Evolutionary conservation across 768 basidiomycete genomes (phyloP), one percentile per base, ranked within the genome.

Genomic region (Phanerochaete carnosa): DNA sequence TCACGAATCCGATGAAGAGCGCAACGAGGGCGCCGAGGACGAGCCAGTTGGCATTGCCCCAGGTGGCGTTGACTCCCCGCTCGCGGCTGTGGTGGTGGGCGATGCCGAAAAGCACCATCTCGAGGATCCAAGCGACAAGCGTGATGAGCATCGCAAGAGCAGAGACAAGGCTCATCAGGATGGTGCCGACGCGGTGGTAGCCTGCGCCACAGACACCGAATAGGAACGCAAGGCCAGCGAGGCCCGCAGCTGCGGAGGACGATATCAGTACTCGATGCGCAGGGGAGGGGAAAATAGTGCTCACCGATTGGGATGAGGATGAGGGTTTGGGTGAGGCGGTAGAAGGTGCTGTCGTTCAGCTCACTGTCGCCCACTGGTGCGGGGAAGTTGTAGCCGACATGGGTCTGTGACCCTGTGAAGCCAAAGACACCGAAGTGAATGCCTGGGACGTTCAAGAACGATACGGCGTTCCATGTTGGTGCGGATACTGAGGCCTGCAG

Each of bases 1-100:
- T 79, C 73, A 87, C 89, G 74, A 87, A 87, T 26, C 81, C 87
- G 16, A 92, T 61, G 45, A 86, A 62, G 51, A 94, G 79, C 1
- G 90, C 79, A 55, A 83, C 79, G 53, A 90, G 76, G 0, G 91
- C 90, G 58, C 83, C 91, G 46, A 94, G 80, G 2, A 88, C 88
- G 59, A 94, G 68, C 92, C 92, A 95, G 69, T 85, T 86, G 46
- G 89, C 92, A 71, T 91, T 92, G 16, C 91, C 92, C 73, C 85
- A 88, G 63, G 80, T 75, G 2, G 89, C 83, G 26, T 66, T 54
- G 29, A 76, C 69, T 22, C 80, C 82, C 22, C 74, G 74, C 62
- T 81, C 72, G 58, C 80, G 78, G 68, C 89, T 80, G 45, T 81
- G 79, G 64, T 83, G 71, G 60, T 85, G 85, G 19, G 83, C 84